Base-by-base conservation (phyloP, 1,139 yeast genomes). In the Suhomyces chickasaworum region DNA sequence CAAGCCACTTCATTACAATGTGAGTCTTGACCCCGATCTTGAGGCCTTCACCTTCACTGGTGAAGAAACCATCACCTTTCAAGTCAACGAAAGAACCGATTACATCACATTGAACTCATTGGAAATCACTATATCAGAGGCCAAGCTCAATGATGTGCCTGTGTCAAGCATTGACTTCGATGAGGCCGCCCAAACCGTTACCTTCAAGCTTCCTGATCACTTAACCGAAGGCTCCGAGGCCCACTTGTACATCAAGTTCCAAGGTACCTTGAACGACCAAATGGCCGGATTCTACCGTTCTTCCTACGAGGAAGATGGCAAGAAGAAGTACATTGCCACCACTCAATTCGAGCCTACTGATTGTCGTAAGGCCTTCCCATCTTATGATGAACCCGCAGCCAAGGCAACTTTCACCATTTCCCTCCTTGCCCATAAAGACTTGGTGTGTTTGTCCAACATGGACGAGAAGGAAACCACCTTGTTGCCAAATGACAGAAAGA, bases 321-420 rank as follows among this genome's bases (percentile, higher is more conserved):
- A 74, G 50, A 75, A 78, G 41, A 81, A 83, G 59, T 80, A 77
- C 53, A 78, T 86, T 73, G 84, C 89, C 39, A 82, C 91, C 32
- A 87, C 95, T 37, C 95, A 87, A 68, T 85, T 87, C 77, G 95
- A 87, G 67, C 87, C 95, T 29, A 85, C 91, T 23, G 91, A 86
- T 63, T 89, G 91, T 44, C 83, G 95, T 65, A 77, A 89, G 59
- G 91, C 95, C 1, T 84, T 87, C 69, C 95, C 95, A 15, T 86
- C 89, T 60, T 80, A 85, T 54, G 95, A 86, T 63, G 95, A 87
- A 63, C 95, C 95, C 22, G 78, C 81, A 46, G 73, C 84, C 51
- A 87, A 87, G 67, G 88, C 95, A 7, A 78, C 88, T 20, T 87
- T 83, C 58, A 83, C 83, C 49, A 75, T 89, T 48, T 69, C 82